These are phyloP conservation scores for Annona squamosa DNA, from an alignment of 164 flowering plant species.

Conservation along the genomic window DNA sequence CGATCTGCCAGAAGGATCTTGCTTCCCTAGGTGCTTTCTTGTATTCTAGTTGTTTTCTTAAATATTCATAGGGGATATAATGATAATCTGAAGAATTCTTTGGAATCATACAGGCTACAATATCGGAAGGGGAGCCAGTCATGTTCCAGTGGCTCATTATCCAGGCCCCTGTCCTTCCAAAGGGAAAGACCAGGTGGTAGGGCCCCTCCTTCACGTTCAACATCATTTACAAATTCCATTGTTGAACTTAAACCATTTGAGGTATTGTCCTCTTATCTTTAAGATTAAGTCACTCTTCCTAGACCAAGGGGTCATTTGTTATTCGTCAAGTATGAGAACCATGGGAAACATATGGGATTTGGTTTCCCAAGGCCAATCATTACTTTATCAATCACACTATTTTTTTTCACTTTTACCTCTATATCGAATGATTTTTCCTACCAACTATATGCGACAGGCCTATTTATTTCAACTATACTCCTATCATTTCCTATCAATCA, in stretches of 20 bases:
- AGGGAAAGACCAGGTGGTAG: constrained; percentile 14
- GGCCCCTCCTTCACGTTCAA: constrained; percentile 35
- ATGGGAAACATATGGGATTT: no score
- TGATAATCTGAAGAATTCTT: constrained; percentile 4
- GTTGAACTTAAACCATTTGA: constrained; percentile 71
- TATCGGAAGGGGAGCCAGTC: constrained; percentile 38
- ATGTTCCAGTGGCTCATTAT: constrained; percentile 30
- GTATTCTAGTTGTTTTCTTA: neutral
- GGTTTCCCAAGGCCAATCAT: no score
- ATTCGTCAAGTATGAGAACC: no score
- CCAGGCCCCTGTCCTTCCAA: constrained; percentile 44
- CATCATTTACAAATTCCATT: constrained; percentile 40
- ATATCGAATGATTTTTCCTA: no score
- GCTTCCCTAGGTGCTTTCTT: constrained; percentile 63
- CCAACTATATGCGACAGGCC: no score
- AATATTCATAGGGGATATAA: neutral
- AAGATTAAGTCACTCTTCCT: neutral
- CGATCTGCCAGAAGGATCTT: constrained; percentile 77
- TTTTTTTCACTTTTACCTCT: no score
- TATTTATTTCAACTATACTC: no score
- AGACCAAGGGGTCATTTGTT: no score
- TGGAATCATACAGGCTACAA: constrained; percentile 40
- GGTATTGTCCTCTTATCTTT: constrained; percentile 30
- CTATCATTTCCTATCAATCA: no score
- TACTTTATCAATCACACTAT: no score